Conservation (phyloP, 345 rosid species). For the Linum usitatissimum region DNA sequence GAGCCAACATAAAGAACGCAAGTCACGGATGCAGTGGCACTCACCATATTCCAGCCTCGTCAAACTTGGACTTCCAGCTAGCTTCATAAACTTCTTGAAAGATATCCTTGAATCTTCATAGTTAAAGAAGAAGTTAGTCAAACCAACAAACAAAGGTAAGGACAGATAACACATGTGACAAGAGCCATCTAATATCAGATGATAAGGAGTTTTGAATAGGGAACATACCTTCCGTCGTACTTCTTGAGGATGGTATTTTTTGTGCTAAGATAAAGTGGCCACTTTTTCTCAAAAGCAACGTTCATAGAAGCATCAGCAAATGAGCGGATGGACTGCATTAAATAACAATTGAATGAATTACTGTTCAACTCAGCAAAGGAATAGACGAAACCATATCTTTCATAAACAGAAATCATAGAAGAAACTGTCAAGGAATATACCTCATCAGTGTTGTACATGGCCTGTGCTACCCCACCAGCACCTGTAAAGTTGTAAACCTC, state of each 20-base stretch:
- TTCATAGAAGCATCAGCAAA: conserved; percentile 96
- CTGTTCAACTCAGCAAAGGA: neutral
- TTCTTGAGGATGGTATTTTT: conserved; percentile 97
- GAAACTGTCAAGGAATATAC: conserved; percentile 21
- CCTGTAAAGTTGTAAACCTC: conserved; percentile 86
- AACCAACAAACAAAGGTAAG: neutral
- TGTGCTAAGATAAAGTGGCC: conserved; percentile 99
- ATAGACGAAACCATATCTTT: too few species aligned
- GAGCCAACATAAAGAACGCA: conserved; percentile 4
- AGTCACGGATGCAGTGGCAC: conserved; percentile 3
- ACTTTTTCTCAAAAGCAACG: conserved; percentile 80
- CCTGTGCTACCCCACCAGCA: conserved; percentile 80
- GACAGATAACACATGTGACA: neutral
- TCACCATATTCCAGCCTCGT: conserved; percentile 94
- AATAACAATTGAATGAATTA: neutral
- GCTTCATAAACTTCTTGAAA: conserved; percentile 96
- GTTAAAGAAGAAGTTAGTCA: conserved; percentile 7
- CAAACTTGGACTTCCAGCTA: conserved; percentile 82
- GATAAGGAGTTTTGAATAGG: neutral
- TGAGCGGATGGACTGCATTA: conserved; percentile 65
- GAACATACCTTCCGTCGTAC: conserved; percentile 87
- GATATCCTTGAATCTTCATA: conserved; percentile 85
- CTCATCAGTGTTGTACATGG: conserved; percentile 99
- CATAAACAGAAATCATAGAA: neutral
- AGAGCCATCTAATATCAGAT: too few species aligned